These are phyloP conservation scores for Choanephora cucurbitarum DNA, from an alignment of 371 early-diverging fungal genomes.

Conservation along the genomic window DNA sequence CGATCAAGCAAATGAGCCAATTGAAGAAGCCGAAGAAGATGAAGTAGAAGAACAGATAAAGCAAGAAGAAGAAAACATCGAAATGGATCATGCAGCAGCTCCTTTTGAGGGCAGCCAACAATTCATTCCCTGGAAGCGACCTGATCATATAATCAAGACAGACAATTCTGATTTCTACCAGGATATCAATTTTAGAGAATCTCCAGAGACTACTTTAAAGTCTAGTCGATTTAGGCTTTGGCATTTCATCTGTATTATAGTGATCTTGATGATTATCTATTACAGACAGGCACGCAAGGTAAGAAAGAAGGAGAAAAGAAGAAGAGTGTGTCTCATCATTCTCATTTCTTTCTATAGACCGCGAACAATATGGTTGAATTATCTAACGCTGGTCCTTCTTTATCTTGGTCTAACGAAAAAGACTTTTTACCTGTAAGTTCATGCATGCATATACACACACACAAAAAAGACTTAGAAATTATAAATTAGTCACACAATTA, in stretches of 20 bases:
- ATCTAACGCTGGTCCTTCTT: conserved; percentile 1
- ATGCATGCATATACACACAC: background rate
- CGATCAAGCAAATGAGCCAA: conserved; percentile 1
- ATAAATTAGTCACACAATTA: too few relatives aligned
- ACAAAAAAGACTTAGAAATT: too few relatives aligned
- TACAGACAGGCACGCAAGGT: conserved; percentile 6
- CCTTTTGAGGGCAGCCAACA: background rate
- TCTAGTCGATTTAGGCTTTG: conserved; percentile 8
- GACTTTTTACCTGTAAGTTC: conserved; percentile 30
- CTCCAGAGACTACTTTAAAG: background rate
- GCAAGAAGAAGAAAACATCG: conserved; percentile 2
- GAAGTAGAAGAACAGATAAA: conserved; percentile 3
- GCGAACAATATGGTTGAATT: background rate
- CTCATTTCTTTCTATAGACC: background rate
- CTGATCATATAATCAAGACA: conserved; percentile 2
- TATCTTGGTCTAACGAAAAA: conserved; percentile 14
- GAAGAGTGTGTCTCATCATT: background rate
- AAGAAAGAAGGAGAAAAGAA: background rate
- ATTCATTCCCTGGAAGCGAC: conserved; percentile 18
- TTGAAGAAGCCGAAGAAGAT: conserved; percentile 11
- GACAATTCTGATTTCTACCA: conserved; percentile 15
- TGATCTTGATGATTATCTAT: conserved; percentile 15
- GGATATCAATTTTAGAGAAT: conserved; percentile 9
- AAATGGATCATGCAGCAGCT: background rate
- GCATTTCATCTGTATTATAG: conserved; percentile 8